Evolutionary conservation across 371 early-diverging fungal species (phyloP).

Genomic region (Rhizopus sp.): DNA sequence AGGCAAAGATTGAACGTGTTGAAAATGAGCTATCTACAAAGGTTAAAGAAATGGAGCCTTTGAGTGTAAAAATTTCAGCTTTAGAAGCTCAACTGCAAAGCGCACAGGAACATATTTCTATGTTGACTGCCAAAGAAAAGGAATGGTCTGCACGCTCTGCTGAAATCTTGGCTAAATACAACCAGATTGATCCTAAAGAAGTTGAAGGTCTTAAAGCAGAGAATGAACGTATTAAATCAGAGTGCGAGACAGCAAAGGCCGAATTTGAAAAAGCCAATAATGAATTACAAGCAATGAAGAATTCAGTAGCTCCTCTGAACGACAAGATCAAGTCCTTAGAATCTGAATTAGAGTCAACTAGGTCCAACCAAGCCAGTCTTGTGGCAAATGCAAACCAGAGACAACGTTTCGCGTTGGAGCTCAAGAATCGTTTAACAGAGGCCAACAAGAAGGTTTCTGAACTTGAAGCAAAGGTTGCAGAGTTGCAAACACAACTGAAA

Average conservation of each 20-base stretch:
- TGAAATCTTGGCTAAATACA: slow-evolving; percentile 14
- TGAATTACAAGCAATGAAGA: slow-evolving; percentile 8
- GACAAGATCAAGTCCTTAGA: slow-evolving; percentile 8
- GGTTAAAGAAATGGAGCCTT: slow-evolving; percentile 2
- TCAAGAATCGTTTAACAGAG: slow-evolving; percentile 10
- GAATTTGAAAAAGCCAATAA: slow-evolving; percentile 11
- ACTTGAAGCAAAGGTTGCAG: slow-evolving; percentile 5
- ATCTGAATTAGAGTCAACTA: slow-evolving; percentile 1
- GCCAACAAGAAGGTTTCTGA: slow-evolving; percentile 5
- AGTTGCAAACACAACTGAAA: slow-evolving; percentile 6
- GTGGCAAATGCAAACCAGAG: slow-evolving; percentile 13
- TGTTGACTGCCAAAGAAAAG: slow-evolving; percentile 6
- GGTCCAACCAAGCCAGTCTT: slow-evolving; percentile 3
- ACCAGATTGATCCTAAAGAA: slow-evolving; percentile 20
- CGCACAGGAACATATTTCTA: neutral
- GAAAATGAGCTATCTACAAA: neutral
- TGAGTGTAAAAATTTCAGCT: slow-evolving; percentile 4
- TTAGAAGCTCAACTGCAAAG: slow-evolving; percentile 13
- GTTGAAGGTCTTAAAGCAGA: slow-evolving; percentile 14
- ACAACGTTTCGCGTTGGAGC: slow-evolving; percentile 22
- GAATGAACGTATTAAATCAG: neutral
- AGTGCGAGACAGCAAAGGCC: neutral
- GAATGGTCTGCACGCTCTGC: slow-evolving; percentile 22
- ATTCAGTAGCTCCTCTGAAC: neutral
- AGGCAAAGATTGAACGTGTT: slow-evolving; percentile 5